A percentile compares a stretch with the other conserved stretches of the same genome.
Evolutionary conservation across 2,329 filamentous ascomycete genomes (phyloP).

Genomic region (Torrubiella hemipterigena): DNA sequence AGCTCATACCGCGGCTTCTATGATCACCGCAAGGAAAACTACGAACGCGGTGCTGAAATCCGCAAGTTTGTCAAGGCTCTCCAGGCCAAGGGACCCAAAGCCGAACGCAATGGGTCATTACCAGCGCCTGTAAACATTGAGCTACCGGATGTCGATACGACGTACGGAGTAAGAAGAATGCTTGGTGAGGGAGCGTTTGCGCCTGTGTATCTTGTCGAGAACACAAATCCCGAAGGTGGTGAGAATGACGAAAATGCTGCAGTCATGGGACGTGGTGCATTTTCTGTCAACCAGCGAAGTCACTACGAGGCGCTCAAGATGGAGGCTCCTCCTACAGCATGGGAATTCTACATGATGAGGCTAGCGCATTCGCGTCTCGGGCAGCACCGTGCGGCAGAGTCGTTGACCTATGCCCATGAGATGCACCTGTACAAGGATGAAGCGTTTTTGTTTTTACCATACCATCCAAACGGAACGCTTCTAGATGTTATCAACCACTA

Average conservation of each 20-base stretch:
- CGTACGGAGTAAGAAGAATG: conserved; percentile 72
- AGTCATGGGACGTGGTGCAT: conserved; percentile 50
- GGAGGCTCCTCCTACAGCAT: conserved; percentile 76
- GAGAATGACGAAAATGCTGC: conserved; percentile 31
- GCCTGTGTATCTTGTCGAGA: conserved; percentile 85
- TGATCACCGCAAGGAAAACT: conserved; percentile 53
- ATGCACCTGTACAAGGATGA: conserved; percentile 88
- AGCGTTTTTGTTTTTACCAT: conserved; percentile 79
- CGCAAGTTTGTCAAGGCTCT: conserved; percentile 66
- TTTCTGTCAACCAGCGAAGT: conserved; percentile 43
- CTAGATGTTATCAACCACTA: conserved; percentile 91
- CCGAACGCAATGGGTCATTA: conserved; percentile 50
- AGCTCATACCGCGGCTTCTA: conserved; percentile 68
- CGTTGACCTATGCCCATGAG: conserved; percentile 74
- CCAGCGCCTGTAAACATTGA: conserved; percentile 51
- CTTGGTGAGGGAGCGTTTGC: conserved; percentile 91
- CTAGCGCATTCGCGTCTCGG: conserved; percentile 67
- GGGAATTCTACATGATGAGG: conserved; percentile 96
- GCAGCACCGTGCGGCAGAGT: conserved; percentile 58
- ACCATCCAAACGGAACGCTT: conserved; percentile 77
- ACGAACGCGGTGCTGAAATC: conserved; percentile 61
- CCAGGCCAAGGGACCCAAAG: conserved; percentile 37
- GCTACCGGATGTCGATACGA: conserved; percentile 51
- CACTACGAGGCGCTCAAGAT: conserved; percentile 82
- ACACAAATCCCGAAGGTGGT: conserved; percentile 39